These are phyloP conservation scores for Aureobasidium subglaciale DNA, from an alignment of 2,329 filamentous ascomycete species.

Conservation along the genomic window DNA sequence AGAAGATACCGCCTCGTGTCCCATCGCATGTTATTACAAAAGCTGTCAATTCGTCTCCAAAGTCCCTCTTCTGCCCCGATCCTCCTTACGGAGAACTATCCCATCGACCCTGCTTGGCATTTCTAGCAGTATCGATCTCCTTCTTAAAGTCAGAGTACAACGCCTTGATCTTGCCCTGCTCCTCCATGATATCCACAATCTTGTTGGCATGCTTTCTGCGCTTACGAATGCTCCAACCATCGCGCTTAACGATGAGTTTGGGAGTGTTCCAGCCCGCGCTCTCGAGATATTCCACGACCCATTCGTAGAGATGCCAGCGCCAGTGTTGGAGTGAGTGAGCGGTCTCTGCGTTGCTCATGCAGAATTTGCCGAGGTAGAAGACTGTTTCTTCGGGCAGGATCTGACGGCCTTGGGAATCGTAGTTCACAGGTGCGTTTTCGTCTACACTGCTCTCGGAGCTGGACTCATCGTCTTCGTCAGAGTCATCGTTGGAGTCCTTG, in stretches of 20 bases:
- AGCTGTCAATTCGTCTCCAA: not conserved
- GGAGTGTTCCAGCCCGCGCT: slow-evolving; percentile 51
- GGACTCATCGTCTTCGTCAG: slow-evolving; percentile 38
- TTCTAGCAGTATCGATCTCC: slow-evolving; percentile 52
- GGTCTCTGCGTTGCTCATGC: slow-evolving; percentile 58
- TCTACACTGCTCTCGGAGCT: slow-evolving; percentile 32
- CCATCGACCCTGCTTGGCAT: slow-evolving; percentile 33
- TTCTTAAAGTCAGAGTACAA: slow-evolving; percentile 61
- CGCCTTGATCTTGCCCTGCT: slow-evolving; percentile 49
- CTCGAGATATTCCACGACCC: slow-evolving; percentile 57
- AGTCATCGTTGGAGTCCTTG: slow-evolving; percentile 12
- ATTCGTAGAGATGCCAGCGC: slow-evolving; percentile 66
- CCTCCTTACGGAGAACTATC: slow-evolving; percentile 2
- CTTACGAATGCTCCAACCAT: slow-evolving; percentile 54
- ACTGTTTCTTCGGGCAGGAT: slow-evolving; percentile 39
- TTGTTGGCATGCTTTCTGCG: slow-evolving; percentile 53
- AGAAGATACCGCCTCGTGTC: no score
- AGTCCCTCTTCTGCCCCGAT: not conserved
- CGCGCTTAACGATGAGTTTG: slow-evolving; percentile 53
- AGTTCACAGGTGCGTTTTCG: slow-evolving; percentile 31
- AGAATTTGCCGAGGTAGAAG: slow-evolving; percentile 52
- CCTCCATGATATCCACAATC: slow-evolving; percentile 59
- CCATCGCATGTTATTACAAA: not conserved
- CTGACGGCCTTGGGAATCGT: slow-evolving; percentile 42
- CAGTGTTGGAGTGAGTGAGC: slow-evolving; percentile 69